Percentiles rank a stretch among this genome's conserved stretches.
Conservation (phyloP, 495 filamentous ascomycete genomes). For the Staphylotrichum tortipilum region DNA sequence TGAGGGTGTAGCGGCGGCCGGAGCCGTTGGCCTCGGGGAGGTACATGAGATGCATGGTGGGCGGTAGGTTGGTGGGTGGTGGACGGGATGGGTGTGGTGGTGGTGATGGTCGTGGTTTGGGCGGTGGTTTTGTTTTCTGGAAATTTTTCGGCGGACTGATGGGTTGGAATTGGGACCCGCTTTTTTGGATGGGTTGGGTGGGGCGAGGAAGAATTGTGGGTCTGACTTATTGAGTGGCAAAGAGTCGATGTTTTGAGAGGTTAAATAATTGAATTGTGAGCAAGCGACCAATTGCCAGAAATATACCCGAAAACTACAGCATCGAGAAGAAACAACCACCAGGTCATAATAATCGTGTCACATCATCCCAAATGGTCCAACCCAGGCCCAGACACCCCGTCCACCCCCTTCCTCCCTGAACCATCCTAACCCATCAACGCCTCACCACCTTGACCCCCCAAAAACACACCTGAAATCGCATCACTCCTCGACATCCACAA, state of each 20-base stretch:
- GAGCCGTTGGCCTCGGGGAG: conserved; percentile 64
- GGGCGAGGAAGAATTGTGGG: not conserved
- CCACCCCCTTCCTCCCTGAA: not conserved
- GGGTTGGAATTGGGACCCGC: not conserved
- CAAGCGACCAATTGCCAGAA: not conserved
- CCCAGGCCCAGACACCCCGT: not conserved
- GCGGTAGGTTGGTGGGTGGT: not conserved
- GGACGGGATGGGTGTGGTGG: not conserved
- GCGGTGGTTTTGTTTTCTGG: not conserved
- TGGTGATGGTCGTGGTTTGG: not conserved
- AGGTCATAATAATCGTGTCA: conserved; percentile 5
- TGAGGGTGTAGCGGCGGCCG: conserved; percentile 68
- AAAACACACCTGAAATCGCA: not conserved
- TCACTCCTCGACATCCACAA: not conserved
- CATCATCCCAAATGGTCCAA: not conserved
- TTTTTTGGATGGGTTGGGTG: not conserved
- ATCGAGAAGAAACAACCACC: not conserved
- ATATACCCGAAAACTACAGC: not conserved
- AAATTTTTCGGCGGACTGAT: conserved; percentile 1
- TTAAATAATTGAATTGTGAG: not conserved
- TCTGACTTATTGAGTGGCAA: too few species aligned
- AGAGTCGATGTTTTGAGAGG: too few species aligned
- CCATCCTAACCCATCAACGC: not conserved
- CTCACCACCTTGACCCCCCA: not conserved
- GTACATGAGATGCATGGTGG: conserved; percentile 81